Conservation (phyloP, 495 filamentous ascomycete species). For the Neurospora sp. region DNA sequence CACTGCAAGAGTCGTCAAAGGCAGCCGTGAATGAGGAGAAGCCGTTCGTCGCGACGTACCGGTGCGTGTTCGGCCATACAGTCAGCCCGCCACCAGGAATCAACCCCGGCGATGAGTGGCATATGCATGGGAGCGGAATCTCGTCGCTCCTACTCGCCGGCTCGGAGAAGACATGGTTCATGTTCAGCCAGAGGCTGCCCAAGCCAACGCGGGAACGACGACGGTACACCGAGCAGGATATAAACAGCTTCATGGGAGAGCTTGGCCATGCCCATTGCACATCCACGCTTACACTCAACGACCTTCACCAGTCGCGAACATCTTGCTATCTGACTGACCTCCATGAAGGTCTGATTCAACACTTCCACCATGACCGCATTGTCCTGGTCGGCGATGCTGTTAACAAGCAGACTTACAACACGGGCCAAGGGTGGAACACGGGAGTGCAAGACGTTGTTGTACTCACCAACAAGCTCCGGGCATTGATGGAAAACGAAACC, state of each 20-base stretch:
- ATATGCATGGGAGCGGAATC: conserved; percentile 15
- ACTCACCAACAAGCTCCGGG: conserved; percentile 19
- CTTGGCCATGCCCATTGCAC: conserved; percentile 17
- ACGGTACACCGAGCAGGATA: conserved; percentile 22
- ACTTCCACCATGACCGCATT: conserved; percentile 25
- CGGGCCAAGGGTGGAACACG: conserved; percentile 25
- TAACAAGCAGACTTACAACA: conserved; percentile 31
- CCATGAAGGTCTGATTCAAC: conserved; percentile 29
- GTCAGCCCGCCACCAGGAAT: conserved; percentile 4
- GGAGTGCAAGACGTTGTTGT: conserved; percentile 27
- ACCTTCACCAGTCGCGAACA: conserved; percentile 18
- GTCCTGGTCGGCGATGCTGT: conserved; percentile 33
- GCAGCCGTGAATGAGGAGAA: conserved; percentile 7
- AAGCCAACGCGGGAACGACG: conserved; percentile 16
- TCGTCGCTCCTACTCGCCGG: conserved; percentile 18
- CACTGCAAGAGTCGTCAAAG: conserved; percentile 13
- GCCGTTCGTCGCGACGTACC: conserved; percentile 15
- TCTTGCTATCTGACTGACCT: conserved; percentile 12
- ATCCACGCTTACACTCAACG: conserved; percentile 19
- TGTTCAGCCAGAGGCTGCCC: conserved; percentile 24
- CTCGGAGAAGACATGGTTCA: conserved; percentile 22
- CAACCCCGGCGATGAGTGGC: background rate
- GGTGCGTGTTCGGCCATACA: conserved; percentile 29
- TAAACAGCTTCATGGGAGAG: conserved; percentile 16
- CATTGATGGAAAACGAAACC: background rate